Base-by-base conservation (phyloP, 2,329 filamentous ascomycete genomes). In the Penicillium sp. region DNA sequence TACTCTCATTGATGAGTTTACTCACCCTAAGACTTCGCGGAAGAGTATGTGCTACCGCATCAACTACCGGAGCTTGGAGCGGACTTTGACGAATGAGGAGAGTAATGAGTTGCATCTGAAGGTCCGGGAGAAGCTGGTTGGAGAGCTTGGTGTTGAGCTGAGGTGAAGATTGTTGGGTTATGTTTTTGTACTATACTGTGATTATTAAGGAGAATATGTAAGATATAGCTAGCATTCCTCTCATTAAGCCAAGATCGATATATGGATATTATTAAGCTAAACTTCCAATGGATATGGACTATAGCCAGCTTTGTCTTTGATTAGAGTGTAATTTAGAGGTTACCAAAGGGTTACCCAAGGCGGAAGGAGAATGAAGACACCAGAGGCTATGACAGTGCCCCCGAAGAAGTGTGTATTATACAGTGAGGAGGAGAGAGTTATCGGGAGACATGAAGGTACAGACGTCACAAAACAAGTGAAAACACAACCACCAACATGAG, bases 11-110 rank as follows among this genome's bases (percentile, higher is more conserved):
- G 94, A 97, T 75, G 85, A 91, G 72, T 99, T 97, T 74, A 86
- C 84, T 48, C 92, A 97, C 75, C 92, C 93, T 38, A 92, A 90
- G 78, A 93, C 89, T 21, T 87, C 88, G 4, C 82, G 89, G 65
- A 89, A 84, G 78, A 97, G 93, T 78, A 77, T 94, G 79, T 96
- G 91, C 76, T 99, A 97, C 75, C 84, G 93, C 62, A 89, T 97
- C 75, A 93, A 93, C 72, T 99, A 99, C 78, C 85, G 94, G 63
- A 96, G 92, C 74, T 78, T 96, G 66, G 93, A 97, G 80, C 84
- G 89, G 70, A 99, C 93, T 1, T 78, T 99, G 73, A 96, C 89
- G 10, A 94, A 92, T 67, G 81, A 84, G 36, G 90, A 96, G 80
- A 85, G 87, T 12, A 96, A 96, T 71, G 75, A 80, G 43, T 76